Evolutionary conservation across 2,329 filamentous ascomycete genomes (phyloP), one percentile per base, ranked within the genome.

Genomic region (Ophiognomonia clavigignenti-juglandacearum): DNA sequence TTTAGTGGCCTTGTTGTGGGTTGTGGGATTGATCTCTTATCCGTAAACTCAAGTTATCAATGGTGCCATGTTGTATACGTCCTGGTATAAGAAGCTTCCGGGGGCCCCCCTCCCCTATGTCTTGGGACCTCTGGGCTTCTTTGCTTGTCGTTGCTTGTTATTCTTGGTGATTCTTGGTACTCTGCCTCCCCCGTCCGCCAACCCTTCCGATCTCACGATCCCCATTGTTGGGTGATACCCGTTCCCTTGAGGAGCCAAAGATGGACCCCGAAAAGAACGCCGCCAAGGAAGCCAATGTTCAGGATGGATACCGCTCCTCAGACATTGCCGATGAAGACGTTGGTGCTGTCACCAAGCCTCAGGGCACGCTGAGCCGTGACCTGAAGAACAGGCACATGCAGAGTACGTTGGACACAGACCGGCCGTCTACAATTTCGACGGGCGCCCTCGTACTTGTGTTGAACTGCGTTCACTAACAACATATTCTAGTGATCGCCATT

Each of bases 361-460:
- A n/a, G n/a, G 52, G 56, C n/a, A 53, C 58, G 35, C 61, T 70
- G 43, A 57, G 62, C 43, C 62, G 64, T 26, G 62, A 65, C 39
- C 56, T 71, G 19, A 60, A 59, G 51, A 55, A 59, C 46, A 63
- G 69, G 16, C 69, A 71, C 52, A 68, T 71, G 66, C 69, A 72
- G 51, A 72, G 42, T 45, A 39, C 23, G 42, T 20, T 4, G 16
- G 8, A 4, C 11, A 3, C 13, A 6, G 3, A n/a, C n/a, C 6
- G 13, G 13, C 14, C n/a, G 4, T 34, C 6, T 5, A 32, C 9
- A 16, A 5, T 18, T 8, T 34, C 18, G 10, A 20, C 14, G 34
- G 34, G 22, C 16, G 4, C 22, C 9, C 6, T 13, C 10, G 18
- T 14, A 13, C n/a, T 11, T 7, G 6, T 10, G 19, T 10, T 32